Evolutionary conservation across 2,329 filamentous ascomycete genomes (phyloP).

Genomic region (Endothia cerciana): DNA sequence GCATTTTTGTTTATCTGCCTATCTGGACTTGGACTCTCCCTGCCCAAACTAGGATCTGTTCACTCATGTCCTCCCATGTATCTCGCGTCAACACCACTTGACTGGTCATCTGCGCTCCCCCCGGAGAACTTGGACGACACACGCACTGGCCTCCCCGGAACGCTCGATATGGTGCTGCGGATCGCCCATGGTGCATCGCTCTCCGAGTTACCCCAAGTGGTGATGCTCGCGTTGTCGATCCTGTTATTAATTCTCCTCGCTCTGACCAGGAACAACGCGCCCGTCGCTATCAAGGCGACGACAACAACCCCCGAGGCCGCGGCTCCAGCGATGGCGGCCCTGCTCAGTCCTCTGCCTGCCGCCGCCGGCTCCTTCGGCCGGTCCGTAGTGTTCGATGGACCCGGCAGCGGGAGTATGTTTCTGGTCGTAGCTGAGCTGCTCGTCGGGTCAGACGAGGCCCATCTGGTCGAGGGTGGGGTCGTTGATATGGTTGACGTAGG

Average conservation of each 20-base stretch:
- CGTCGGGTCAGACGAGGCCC: not conserved
- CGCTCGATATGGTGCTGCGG: not conserved
- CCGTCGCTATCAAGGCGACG: not conserved
- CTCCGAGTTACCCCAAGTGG: conserved; percentile 11
- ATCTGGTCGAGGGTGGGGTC: not conserved
- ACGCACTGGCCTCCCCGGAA: not conserved
- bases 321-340: not conserved
- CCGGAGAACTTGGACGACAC: not conserved
- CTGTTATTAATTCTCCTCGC: not conserved
- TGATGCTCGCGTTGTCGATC: not conserved
- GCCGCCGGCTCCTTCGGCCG: not conserved
- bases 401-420: not conserved
- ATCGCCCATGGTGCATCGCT: conserved; percentile 8
- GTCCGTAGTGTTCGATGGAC: not conserved
- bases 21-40: not conserved
- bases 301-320: not conserved
- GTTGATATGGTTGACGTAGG: not conserved
- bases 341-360: not conserved
- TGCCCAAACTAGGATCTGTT: not conserved
- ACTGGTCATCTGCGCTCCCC: not conserved
- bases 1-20: not conserved
- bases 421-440: not conserved
- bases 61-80: not conserved
- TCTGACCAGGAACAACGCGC: not conserved
- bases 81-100: not conserved